Base-by-base conservation (phyloP, 352 stramenopile genomes). In the Pythium coloratum region DNA sequence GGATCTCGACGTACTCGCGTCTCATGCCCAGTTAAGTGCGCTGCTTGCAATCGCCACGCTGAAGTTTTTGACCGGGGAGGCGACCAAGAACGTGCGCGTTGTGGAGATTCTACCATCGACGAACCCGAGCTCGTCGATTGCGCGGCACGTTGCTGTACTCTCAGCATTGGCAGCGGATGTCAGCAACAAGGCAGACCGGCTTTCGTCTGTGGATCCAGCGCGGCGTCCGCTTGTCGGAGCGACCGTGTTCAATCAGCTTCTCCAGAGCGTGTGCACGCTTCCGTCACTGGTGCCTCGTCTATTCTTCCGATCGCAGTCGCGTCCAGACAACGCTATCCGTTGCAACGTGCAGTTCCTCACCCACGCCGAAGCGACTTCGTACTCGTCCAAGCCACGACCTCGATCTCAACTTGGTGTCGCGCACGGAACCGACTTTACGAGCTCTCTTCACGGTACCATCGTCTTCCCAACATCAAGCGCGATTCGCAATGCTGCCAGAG, bases 321-420 rank as follows among this genome's bases (percentile, higher is more conserved):
- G 51, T 14, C 44, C 33, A 20, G 34, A 71, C 44, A 64, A 69
- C 2, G 69, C 67, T 9, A 32, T 88, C 9, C 66, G 65, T 0
- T 75, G 76, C 0, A 85, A 74, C 46, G 73, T 70, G 7, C 75
- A 84, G 30, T 88, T 88, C 38, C 46, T 88, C 30, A 88, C 79
- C 1, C 77, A 75, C 36, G 66, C 76, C 0, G 79, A 88, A 42
- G 76, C 67, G 55, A 20, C 77, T 1, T 64, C 77, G 10, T 82
- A 82, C 38, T 76, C 77, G 18, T 56, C 77, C 2, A 88, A 88
- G 47, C 79, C 77, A 6, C 72, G 79, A 20, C 60, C 77, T 42
- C 77, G 76, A 3, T 84, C 79, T 5, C 79, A 86, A 59, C 70
- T 88, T 38, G 79, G 79, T 1, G 79, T 88, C 0, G 66, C 79